Evolutionary conservation across 306 rosid genomes (phyloP), one percentile per base, ranked within the genome.

Genomic region (Vicia villosa): DNA sequence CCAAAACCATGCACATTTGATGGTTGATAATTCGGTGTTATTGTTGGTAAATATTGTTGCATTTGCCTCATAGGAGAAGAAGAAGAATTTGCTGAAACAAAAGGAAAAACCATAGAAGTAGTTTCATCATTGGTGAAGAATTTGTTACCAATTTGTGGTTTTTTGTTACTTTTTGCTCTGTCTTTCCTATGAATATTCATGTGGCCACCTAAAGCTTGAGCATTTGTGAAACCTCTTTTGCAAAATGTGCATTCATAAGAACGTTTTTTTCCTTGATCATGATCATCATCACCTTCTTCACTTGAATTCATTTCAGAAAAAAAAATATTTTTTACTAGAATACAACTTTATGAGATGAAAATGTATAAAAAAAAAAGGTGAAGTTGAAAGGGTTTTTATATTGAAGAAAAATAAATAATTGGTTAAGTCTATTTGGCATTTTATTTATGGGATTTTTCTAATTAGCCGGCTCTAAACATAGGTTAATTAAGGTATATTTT

Each of bases 151-250:
- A 54, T 46, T 58, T 41, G 76, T 62, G 49, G 20, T 38, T 15
- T 24, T 24, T 26, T 4, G 12, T 49, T 15, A 22, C 21, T 88
- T 91, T 84, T 89, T 76, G 95, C 96, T 51, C 89, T 73, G 50
- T 94, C 96, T 55, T 82, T 94, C 51, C 99, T 73, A 63, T 94
- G 98, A 16, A 94, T 90, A 52, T 94, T 94, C 98, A 93, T 93
- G 22, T 93, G 98, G 24, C 98, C 99, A 6, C 99, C 99, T 57
- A 94, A 70, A 15, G 97, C 97, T 41, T 91, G 99, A 5, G 99
- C 99, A 57, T 91, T 91, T 22, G 97, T 91, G 86, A 94, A 94
- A 6, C 99, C 99, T n/a, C 92, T 84, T 79, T 30, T 85, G 81
- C 99, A 94, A 68, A 84, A 95, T 63, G 95, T 87, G 87, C 99